Base-by-base conservation (phyloP, 225 moss, liverwort and hornwort genomes). In the Thuidium tamariscinum region DNA sequence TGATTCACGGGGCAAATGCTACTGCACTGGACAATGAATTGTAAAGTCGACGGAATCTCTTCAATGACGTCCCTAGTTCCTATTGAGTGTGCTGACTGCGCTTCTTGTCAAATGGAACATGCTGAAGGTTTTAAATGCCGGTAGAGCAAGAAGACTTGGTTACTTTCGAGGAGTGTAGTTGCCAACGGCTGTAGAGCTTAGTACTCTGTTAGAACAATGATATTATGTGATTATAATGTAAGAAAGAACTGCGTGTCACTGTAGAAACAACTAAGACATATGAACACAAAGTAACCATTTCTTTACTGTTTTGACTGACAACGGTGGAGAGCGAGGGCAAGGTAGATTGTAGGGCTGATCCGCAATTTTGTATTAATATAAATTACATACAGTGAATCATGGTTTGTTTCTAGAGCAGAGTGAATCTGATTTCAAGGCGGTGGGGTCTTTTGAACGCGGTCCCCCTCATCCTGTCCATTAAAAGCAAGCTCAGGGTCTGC, bases 401-500 rank as follows among this genome's bases (percentile, higher is more conserved):
- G 76, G 67, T 17, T 52, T 54, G 59, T 30, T n/a, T 42, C 61
- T 61, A 51, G 63, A 55, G 52, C 5, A 49, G 76, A 46, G 25
- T 39, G 26, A 17, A 49, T 73, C 13, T 32, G 7, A 37, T 37
- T 82, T 83, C 87, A 90, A 77, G 90, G 77, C 25, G 89, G 55
- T 51, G 75, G 60, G 32, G 80, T 87, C 75, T 85, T 67, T 75
- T 71, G 65, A 36, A 48, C 82, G 70, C 5, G 22, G 39, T 74
- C 84, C 63, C 22, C 64, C 37, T 86, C 68, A 46, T 79, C 87
- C 57, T 87, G 87, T 25, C 75, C 89, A n/a, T n/a, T n/a, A n/a
- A n/a, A n/a, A n/a, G n/a, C n/a, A 60, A 87, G 88, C 81, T 89
- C 92, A 75, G 93, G 93, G 88, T 93, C 93, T 48, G 89, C 77